Base-by-base conservation (phyloP, 441 rosid genomes). In the Pelargonium citronellum region DNA sequence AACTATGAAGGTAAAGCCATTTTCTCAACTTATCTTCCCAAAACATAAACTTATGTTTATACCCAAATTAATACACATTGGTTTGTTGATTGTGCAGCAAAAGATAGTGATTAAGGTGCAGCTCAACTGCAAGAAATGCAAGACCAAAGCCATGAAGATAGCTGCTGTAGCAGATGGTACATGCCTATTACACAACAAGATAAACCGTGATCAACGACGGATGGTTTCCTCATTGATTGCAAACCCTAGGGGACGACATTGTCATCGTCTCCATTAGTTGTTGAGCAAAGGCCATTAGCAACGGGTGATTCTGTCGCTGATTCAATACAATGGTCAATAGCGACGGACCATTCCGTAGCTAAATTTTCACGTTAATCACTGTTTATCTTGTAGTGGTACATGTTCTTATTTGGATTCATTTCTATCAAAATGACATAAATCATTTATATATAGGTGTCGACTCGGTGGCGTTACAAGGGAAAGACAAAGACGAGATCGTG, bases 61-160 rank as follows among this genome's bases (percentile, higher is more conserved):
- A 12, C 3, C 30, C 30, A 27, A 0, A 27, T 27, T 27, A 27
- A 27, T 27, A 2, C 1, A 44, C 2, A 12, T 44, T 44, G 49
- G 49, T 44, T 4, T 43, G 47, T 43, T 53, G 19, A 11, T 55
- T 55, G 16, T 55, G 61, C 68, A 70, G 78, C 69, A 61, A 63
- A 44, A 71, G 47, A 75, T 71, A 27, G 74, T 34, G n/a, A 65
- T 69, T 46, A 20, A 46, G 47, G 69, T 69, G 67, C 43, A n/a
- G 20, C 17, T 71, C 46, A 8, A 0, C 61, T 27, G 67, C 57
- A 16, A 57, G 10, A 53, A 55, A 24, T 0, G 72, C 72, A 67
- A 47, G 7, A 20, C 57, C 4, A 71, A 63, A 20, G 69, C 73
- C 61, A 41, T 71, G 75, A 51, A 19, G 62, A 63, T 68, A 71